Base-by-base conservation (phyloP, 2,329 filamentous ascomycete species). In the Talaromyces sp. region DNA sequence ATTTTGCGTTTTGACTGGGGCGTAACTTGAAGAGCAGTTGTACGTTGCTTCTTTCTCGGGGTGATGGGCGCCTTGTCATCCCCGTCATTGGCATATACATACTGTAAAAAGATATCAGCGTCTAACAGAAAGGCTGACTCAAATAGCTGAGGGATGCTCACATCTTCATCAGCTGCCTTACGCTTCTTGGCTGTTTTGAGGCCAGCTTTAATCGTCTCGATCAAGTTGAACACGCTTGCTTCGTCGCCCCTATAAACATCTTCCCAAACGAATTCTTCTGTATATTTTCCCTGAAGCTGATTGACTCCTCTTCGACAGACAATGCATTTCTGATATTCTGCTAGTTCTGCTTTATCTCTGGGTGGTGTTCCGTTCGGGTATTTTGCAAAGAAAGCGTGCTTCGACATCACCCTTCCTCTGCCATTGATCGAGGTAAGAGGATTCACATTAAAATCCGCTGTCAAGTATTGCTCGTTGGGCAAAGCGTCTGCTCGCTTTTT, bases 231-330 rank as follows among this genome's bases (percentile, higher is more conserved):
- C 31, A 96, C 79, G 62, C 88, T 82, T n/a, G 86, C 80, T 21
- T 79, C 78, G 33, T 79, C 78, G n/a, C 85, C 85, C 0, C 77
- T 79, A 65, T 90, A 96, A 1, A 95, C 75, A 43, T 96, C 85
- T 69, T 97, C 91, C 94, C 94, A 99, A 1, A 83, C 72, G 64
- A 99, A 96, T 66, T 97, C 91, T 13, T 94, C 85, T 0, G 93
- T 97, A 70, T 97, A 99, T 21, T 86, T 91, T 19, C 91, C 88
- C 22, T 92, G 96, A 59, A 91, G 81, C 11, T 89, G 89, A 69
- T 95, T 96, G 68, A 92, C 95, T 21, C 91, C 94, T 70, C 93
- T 81, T 53, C 92, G 86, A 69, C 94, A 97, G 51, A 97, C 76
- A 67, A 97, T 97, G 17, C 89, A 85, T 74, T 95, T 97, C 63